Percentiles rank a stretch among this genome's conserved stretches.
phyloP scores from a whole-genome alignment of 495 filamentous ascomycete species.

The Xylaria longipes region DNA sequence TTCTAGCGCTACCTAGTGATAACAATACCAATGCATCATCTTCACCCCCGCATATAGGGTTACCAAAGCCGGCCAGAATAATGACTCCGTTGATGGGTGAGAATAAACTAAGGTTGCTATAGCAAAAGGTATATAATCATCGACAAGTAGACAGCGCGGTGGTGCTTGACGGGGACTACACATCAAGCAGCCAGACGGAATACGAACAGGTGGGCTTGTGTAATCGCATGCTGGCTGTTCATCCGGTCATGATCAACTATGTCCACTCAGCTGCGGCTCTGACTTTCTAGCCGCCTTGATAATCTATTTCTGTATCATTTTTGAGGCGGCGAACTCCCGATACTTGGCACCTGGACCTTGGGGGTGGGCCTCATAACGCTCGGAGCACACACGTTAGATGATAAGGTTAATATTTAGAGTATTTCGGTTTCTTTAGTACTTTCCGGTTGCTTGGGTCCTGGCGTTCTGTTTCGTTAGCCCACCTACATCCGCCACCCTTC shows the following conservation, averaged over 20 bases:
- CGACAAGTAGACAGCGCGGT: not conserved
- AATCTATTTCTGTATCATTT: constrained; percentile 1
- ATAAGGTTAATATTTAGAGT: not conserved
- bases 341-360: not conserved
- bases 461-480: not conserved
- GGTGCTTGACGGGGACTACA: not conserved
- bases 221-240: not conserved
- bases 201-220: not conserved
- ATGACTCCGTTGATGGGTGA: not conserved
- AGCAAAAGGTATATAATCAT: not conserved
- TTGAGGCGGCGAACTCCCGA: not conserved
- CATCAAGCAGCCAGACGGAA: not conserved
- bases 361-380: not conserved
- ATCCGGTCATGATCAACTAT: not conserved
- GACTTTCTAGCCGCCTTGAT: not conserved
- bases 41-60: not conserved
- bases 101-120: not conserved
- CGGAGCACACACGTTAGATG: not conserved
- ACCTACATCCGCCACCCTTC: no score
- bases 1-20: not conserved
- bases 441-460: not conserved
- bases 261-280: not conserved
- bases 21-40: not conserved
- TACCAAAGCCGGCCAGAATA: not conserved
- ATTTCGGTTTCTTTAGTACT: not conserved